phyloP scores from a whole-genome alignment of 108 stramenopile species.

The Schizochytrium sp. region DNA sequence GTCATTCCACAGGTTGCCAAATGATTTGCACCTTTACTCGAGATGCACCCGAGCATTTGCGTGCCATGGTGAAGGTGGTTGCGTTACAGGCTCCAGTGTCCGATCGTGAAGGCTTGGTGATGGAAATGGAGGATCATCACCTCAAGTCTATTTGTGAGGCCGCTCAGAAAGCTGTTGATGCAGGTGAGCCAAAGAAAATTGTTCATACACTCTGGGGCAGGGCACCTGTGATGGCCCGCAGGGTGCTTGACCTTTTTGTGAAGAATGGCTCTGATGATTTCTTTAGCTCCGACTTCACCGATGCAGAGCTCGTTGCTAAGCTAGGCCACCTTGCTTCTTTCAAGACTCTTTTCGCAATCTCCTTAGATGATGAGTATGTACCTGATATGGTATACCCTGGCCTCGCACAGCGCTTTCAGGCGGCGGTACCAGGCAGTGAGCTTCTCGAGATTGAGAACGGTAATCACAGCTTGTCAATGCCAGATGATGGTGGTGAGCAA shows the following conservation, averaged over 20 bases:
- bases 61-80: background rate
- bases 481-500: background rate
- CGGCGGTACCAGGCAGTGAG: background rate
- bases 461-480: background rate
- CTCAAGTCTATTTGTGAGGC: background rate
- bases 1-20: conserved; percentile 52
- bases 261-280: conserved; percentile 18
- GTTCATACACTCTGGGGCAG: background rate
- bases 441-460: background rate
- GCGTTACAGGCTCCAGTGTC: conserved; percentile 53
- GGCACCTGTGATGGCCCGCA: background rate
- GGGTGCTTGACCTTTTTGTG: conserved; percentile 3
- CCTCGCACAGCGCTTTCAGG: background rate
- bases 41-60: background rate
- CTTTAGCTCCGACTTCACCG: conserved; percentile 37
- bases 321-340: conserved; percentile 24
- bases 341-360: conserved; percentile 2
- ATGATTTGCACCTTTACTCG: background rate
- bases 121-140: background rate
- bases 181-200: background rate
- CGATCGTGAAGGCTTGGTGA: conserved; percentile 5
- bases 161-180: conserved; percentile 7
- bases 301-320: background rate
- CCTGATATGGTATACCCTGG: conserved; percentile 21
- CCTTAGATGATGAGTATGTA: conserved; percentile 8